These are phyloP conservation scores for Schrenkiella parvula DNA, from an alignment of 345 rosid genomes.

Conservation along the genomic window DNA sequence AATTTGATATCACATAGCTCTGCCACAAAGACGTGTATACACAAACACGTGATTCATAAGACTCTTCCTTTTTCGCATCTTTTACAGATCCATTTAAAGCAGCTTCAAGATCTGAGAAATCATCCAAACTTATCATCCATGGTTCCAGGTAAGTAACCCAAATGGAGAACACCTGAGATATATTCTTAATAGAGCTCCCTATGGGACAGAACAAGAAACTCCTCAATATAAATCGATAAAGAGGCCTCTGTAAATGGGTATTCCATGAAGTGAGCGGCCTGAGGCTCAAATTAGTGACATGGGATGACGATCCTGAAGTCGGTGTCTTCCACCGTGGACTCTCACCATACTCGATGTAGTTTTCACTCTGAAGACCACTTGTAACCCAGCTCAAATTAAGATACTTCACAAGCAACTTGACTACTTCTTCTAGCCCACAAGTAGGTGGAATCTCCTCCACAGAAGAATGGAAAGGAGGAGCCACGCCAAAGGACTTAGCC, in stretches of 20 bases:
- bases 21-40: conserved; percentile 64
- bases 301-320: conserved; percentile 40
- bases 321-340: conserved; percentile 47
- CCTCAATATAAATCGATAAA: conserved; percentile 75
- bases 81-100: conserved; percentile 40
- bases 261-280: conserved; percentile 63
- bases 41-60: conserved; percentile 25
- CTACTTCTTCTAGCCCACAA: conserved; percentile 67
- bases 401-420: conserved; percentile 79
- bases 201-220: conserved; percentile 75
- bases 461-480: conserved; percentile 45
- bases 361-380: conserved; percentile 37
- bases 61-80: conserved; percentile 40
- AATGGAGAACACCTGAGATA: conserved; percentile 72
- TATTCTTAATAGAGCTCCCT: conserved; percentile 71
- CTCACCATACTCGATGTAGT: conserved; percentile 31
- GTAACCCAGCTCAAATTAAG: conserved; percentile 60
- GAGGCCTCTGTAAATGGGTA: conserved; percentile 62
- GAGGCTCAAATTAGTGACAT: conserved; percentile 32
- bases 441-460: conserved; percentile 68
- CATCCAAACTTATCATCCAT: conserved; percentile 59
- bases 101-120: conserved; percentile 60
- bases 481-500: conserved; percentile 66
- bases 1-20: conserved; percentile 75
- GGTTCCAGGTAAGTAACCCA: conserved; percentile 86